phyloP scores from a whole-genome alignment of 2,329 filamentous ascomycete genomes.

The Sporothrix luriei region DNA sequence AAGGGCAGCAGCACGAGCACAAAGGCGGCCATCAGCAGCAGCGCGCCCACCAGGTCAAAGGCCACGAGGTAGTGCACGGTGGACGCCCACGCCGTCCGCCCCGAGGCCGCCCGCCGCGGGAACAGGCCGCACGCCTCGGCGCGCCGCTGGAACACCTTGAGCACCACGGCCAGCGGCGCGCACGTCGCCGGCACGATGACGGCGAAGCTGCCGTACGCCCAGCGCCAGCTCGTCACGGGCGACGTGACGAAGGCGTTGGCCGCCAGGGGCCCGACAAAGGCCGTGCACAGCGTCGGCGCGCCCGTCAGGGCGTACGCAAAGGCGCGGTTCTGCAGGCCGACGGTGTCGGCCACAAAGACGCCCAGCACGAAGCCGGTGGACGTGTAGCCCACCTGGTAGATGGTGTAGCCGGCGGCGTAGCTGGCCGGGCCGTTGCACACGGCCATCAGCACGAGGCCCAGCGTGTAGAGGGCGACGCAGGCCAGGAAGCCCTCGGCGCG shows the following conservation, averaged over 20 bases:
- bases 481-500: conserved; percentile 64
- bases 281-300: conserved; percentile 68
- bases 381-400: conserved; percentile 63
- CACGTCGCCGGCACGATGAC: conserved; percentile 65
- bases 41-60: conserved; percentile 65
- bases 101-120: conserved; percentile 43
- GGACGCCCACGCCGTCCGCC: conserved; percentile 52
- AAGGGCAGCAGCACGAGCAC: conserved; percentile 69
- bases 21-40: conserved; percentile 64
- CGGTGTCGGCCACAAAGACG: conserved; percentile 69
- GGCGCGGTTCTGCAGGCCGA: conserved; percentile 65
- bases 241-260: conserved; percentile 55
- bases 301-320: conserved; percentile 65
- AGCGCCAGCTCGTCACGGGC: conserved; percentile 58
- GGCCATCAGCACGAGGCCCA: conserved; percentile 67
- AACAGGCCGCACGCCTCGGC: conserved; percentile 59
- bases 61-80: conserved; percentile 59
- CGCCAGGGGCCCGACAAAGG: conserved; percentile 64
- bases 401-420: conserved; percentile 66
- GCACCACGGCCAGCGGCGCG: conserved; percentile 59
- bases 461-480: conserved; percentile 54
- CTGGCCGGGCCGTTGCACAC: conserved; percentile 60
- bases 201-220: conserved; percentile 67
- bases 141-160: conserved; percentile 62
- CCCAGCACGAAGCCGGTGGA: conserved; percentile 49